phyloP scores from a whole-genome alignment of 345 rosid species.

The Populus deltoides region DNA sequence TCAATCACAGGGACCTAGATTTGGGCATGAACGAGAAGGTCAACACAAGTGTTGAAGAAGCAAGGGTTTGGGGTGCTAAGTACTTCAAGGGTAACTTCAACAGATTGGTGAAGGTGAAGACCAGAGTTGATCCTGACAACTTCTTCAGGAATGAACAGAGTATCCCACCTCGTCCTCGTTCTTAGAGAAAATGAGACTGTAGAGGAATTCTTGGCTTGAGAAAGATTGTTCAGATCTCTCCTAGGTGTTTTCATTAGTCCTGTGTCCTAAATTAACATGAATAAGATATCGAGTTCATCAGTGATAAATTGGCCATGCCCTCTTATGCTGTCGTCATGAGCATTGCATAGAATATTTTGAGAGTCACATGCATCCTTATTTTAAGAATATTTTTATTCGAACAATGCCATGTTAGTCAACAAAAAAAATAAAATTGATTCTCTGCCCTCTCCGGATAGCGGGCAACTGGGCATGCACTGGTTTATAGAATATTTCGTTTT shows the following conservation, averaged over 20 bases:
- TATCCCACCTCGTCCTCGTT: conserved; percentile 18
- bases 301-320: background rate
- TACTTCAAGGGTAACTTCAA: conserved; percentile 20
- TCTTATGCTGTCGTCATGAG: background rate
- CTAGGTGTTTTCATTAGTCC: background rate
- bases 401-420: background rate
- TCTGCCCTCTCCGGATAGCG: background rate
- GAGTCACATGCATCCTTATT: background rate
- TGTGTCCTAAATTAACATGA: background rate
- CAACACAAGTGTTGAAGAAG: conserved; percentile 1
- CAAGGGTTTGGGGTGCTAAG: conserved; percentile 16
- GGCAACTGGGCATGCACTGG: background rate
- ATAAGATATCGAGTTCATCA: background rate
- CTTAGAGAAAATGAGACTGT: background rate
- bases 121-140: conserved; percentile 27
- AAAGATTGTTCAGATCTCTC: background rate
- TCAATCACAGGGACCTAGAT: conserved; percentile 30
- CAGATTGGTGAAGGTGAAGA: conserved; percentile 24
- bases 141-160: conserved; percentile 34
- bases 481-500: background rate
- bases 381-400: background rate
- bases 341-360: background rate
- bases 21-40: conserved; percentile 15
- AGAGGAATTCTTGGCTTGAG: background rate
- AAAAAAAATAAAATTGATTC: background rate